These are phyloP conservation scores for Rhododendron kiyosumense DNA, from an alignment of 148 eudicot species.

Conservation along the genomic window DNA sequence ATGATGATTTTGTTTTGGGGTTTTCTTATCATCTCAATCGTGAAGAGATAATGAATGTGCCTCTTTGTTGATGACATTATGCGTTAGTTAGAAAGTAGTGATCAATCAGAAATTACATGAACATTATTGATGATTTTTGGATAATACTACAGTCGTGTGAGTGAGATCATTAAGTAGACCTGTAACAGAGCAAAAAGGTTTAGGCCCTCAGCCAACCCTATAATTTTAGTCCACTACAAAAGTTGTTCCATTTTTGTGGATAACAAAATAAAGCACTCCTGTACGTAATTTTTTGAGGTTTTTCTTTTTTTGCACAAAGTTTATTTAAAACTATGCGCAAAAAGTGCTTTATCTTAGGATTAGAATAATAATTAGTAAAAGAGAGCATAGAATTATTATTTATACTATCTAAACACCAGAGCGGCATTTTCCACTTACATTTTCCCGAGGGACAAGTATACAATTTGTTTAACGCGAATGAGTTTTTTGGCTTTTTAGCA, in stretches of 20 bases:
- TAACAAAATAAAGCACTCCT: background rate
- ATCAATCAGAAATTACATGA: background rate
- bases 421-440: too few relatives aligned
- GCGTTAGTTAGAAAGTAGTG: background rate
- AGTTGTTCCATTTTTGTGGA: background rate
- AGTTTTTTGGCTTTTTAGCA: too few relatives aligned
- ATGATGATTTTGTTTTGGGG: background rate
- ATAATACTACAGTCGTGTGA: background rate
- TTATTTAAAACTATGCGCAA: background rate
- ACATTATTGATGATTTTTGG: background rate
- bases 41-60: background rate
- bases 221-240: too few relatives aligned
- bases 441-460: too few relatives aligned
- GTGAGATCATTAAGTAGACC: background rate
- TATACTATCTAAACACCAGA: too few relatives aligned
- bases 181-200: background rate
- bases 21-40: background rate
- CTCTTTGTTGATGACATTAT: background rate
- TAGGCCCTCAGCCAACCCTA: too few relatives aligned
- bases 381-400: too few relatives aligned
- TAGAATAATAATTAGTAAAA: too few relatives aligned
- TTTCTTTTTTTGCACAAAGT: too few relatives aligned
- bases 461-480: too few relatives aligned
- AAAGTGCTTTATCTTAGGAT: background rate
- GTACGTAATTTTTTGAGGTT: background rate